Evolutionary conservation across 768 basidiomycete species (phyloP), one percentile per base, ranked within the genome.

Genomic region (Megacollybia marginata): DNA sequence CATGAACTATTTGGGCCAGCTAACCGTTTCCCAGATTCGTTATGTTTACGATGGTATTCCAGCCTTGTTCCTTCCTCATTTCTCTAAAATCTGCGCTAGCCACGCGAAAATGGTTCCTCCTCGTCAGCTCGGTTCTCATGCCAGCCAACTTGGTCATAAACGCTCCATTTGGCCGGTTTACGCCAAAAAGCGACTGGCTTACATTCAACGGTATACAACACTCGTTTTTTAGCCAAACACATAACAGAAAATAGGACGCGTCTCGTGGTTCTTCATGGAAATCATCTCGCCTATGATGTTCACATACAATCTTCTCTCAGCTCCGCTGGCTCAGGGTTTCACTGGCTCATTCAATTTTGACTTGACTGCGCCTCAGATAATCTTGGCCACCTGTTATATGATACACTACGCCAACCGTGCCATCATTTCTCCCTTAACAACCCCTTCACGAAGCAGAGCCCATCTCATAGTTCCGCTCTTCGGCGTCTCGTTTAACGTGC

Each of bases 111-210:
- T n/a, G n/a, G n/a, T n/a, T n/a, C n/a, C n/a, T n/a, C n/a, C n/a
- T n/a, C n/a, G 0, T 19, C 70, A 0, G 54, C 64, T 9, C 71
- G 85, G 54, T 33, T 80, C n/a, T n/a, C n/a, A n/a, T 46, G 59
- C 88, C 46, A 71, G 92, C 60, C 91, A 88, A 0, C 88, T 88
- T 0, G 91, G 90, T 62, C n/a, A n/a, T n/a, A n/a, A n/a, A n/a
- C n/a, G n/a, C n/a, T n/a, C n/a, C n/a, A n/a, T n/a, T n/a, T n/a
- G 92, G 92, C 9, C 76, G 87, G 0, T 92, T 92, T 60, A 64
- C 81, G 0, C 78, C 75, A 36, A 32, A 61, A 20, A 55, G 67
- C 34, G 71, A 63, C 48, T 49, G 65, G 33, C 55, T 73, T 63
- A 53, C 31, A 9, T 38, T 52, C 9, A 48, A 52, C 18, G 52